Percentiles rank a stretch among this genome's conserved stretches.
Evolutionary conservation across 441 rosid genomes (phyloP).

Genomic region (Erodium texanum): DNA sequence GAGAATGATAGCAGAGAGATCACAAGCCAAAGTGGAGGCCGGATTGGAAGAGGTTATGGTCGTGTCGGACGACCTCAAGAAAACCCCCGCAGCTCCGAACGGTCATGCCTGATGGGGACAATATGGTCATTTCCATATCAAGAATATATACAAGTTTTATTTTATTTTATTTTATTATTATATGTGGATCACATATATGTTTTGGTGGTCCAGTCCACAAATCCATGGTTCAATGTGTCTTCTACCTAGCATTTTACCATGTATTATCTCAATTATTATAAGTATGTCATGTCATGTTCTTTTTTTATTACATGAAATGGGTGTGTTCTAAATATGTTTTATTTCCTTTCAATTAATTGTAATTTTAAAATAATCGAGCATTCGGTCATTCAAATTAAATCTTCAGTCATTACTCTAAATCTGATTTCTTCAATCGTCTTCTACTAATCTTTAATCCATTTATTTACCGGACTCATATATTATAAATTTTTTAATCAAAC

Average conservation of each 20-base stretch:
- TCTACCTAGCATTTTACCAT: neutral
- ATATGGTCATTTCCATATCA: neutral
- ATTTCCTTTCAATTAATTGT: too few relatives aligned
- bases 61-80: slow-evolving; percentile 6
- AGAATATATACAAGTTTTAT: neutral
- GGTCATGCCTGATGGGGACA: neutral
- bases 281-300: neutral
- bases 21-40: slow-evolving; percentile 8
- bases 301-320: neutral
- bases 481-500: too few relatives aligned
- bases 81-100: neutral
- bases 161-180: neutral
- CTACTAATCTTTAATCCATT: too few relatives aligned
- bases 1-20: slow-evolving; percentile 9
- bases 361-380: neutral
- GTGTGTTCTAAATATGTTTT: neutral
- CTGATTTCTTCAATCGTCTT: too few relatives aligned
- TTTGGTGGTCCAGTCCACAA: too few relatives aligned
- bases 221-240: neutral
- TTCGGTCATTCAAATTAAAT: too few relatives aligned
- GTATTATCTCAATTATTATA: neutral
- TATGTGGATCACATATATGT: neutral
- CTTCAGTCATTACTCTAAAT: too few relatives aligned
- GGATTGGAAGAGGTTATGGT: slow-evolving; percentile 17
- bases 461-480: too few relatives aligned